Evolutionary conservation across 1,139 yeast genomes (phyloP), one percentile per base, ranked within the genome.

Genomic region (Magnusiomyces fungicola): DNA sequence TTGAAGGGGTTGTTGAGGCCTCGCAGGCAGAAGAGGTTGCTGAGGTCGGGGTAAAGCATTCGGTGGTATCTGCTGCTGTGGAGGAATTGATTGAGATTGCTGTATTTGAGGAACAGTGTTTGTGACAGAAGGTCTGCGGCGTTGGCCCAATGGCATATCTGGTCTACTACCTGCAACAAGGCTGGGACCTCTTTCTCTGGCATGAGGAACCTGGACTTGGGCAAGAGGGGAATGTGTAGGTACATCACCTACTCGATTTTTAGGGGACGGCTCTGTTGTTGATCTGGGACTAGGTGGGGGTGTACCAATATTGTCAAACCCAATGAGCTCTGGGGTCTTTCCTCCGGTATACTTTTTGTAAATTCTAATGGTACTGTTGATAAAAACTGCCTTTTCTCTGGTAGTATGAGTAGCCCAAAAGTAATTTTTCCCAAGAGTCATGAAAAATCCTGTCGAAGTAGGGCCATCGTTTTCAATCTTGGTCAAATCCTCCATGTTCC

Each of bases 381-480:
- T 69, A 66, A 89, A 88, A 45, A 76, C 79, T 12, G 73, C 69
- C 53, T 90, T 75, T 56, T 86, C 96, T 45, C 76, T 71, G 1
- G 85, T 77, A 18, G 85, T 79, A 49, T 77, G 78, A 1, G 88
- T 80, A 57, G 77, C 81, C 97, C 97, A 92, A 66, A 81, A 90
- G 66, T 92, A 90, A 45, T 77, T 80, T 64, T 88, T 89, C 45
- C 86, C 86, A 60, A 92, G 71, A 30, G 73, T 72, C 54, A 86
- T 71, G 1, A 77, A 61, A 55, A 90, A 74, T 1, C 71, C 69
- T 4, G 55, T 49, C 4, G 59, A 57, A 23, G 56, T 56, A n/a
- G 51, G 25, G 69, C 77, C 71, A 53, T 80, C 84, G 51, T 78
- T 73, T 43, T 80, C 79, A 4, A 90, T 68, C 36, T 67, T 67